Conservation (phyloP, 2,329 filamentous ascomycete species). For the Bipolaris oryzae region DNA sequence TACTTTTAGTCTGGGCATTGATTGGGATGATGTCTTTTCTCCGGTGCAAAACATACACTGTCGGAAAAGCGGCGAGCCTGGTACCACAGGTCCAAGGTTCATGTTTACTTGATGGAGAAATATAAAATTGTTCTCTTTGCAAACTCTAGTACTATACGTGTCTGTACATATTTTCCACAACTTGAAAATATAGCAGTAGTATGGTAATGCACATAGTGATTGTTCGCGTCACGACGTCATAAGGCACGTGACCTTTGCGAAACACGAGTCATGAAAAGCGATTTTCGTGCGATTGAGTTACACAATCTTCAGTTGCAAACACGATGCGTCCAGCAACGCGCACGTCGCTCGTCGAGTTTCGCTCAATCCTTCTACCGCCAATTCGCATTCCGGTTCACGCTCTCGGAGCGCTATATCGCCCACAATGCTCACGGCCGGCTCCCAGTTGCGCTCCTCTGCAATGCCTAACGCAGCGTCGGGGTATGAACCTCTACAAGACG, state of each 20-base stretch:
- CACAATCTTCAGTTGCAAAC: slow-evolving; percentile 6
- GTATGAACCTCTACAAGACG: slow-evolving; percentile 38
- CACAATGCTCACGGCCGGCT: slow-evolving; percentile 16
- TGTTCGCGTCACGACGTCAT: neutral
- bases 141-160: neutral
- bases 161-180: neutral
- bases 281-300: neutral
- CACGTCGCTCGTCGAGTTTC: slow-evolving; percentile 22
- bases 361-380: slow-evolving; percentile 29
- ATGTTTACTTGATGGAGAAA: slow-evolving; percentile 14
- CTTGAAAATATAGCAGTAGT: too few relatives aligned
- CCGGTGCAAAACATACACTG: slow-evolving; percentile 11
- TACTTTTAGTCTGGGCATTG: slow-evolving; percentile 23
- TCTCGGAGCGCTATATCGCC: slow-evolving; percentile 20
- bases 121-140: neutral
- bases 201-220: too few relatives aligned
- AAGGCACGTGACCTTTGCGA: neutral
- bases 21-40: slow-evolving; percentile 31
- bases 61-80: neutral
- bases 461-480: slow-evolving; percentile 29
- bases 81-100: slow-evolving; percentile 6
- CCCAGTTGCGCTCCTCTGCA: slow-evolving; percentile 10
- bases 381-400: slow-evolving; percentile 19
- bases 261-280: slow-evolving; percentile 7
- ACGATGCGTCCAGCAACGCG: slow-evolving; percentile 22